phyloP scores from a whole-genome alignment of 495 filamentous ascomycete species.

The Penicillium silybi region DNA sequence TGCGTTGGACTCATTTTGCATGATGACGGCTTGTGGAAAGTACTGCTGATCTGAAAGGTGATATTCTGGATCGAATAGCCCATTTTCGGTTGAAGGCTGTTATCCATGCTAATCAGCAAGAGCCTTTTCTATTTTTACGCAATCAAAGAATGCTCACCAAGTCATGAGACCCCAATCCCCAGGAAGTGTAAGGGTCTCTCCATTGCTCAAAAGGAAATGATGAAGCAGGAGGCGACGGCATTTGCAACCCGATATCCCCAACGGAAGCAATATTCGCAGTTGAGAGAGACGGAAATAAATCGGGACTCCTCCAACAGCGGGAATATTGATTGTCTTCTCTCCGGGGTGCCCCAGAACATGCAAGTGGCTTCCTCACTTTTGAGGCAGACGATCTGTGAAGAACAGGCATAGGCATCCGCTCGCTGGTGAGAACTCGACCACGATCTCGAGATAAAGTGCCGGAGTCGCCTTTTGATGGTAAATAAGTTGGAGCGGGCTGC shows the following conservation, averaged over 20 bases:
- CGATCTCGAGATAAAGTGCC: neutral
- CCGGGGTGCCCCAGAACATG: neutral
- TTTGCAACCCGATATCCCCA: neutral
- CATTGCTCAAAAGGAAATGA: neutral
- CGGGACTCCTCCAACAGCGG: constrained; percentile 2
- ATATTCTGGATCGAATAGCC: neutral
- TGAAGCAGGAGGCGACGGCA: neutral
- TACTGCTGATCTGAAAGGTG: neutral
- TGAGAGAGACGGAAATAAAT: neutral
- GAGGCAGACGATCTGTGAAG: constrained; percentile 11
- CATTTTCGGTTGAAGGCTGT: neutral
- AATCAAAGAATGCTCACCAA: constrained; percentile 1
- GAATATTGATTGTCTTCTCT: neutral
- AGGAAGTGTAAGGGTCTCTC: neutral
- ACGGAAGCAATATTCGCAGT: neutral
- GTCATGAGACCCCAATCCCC: neutral
- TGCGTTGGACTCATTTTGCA: neutral
- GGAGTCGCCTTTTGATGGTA: neutral
- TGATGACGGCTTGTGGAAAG: neutral
- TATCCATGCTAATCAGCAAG: neutral
- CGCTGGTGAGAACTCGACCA: neutral
- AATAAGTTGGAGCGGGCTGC: constrained; percentile 7
- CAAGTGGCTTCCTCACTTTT: constrained; percentile 12
- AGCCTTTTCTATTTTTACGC: neutral
- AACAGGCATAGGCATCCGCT: constrained; percentile 5